Percentiles rank a stretch among this genome's conserved stretches.
Evolutionary conservation across 257 asterid genomes (phyloP).

Genomic region (Jacaranda copaia): DNA sequence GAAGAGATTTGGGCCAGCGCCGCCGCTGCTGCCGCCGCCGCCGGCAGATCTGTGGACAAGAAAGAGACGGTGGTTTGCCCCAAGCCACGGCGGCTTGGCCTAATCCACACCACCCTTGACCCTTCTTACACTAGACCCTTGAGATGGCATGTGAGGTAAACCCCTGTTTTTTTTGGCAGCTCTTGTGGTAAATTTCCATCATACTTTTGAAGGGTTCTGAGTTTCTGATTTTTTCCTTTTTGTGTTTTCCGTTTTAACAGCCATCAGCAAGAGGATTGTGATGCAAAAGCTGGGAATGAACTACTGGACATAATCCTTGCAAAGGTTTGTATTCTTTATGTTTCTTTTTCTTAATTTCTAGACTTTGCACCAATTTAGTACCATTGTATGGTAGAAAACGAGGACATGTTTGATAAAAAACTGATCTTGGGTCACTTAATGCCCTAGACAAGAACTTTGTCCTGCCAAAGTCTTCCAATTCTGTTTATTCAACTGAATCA

Average conservation of each 20-base stretch:
- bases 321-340: conserved; percentile 52
- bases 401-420: no score
- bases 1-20: conserved; percentile 71
- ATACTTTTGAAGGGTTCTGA: not conserved
- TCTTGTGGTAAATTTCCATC: not conserved
- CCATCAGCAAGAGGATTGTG: conserved; percentile 80
- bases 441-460: not conserved
- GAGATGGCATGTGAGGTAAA: conserved; percentile 78
- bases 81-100: conserved; percentile 81
- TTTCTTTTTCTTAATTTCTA: not conserved
- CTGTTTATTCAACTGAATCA: not conserved
- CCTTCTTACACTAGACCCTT: conserved; percentile 52
- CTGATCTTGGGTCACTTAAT: no score
- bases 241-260: conserved; percentile 39
- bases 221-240: not conserved
- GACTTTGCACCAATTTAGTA: not conserved
- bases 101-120: conserved; percentile 57
- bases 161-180: not conserved
- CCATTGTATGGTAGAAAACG: no score
- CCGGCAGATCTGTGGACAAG: conserved; percentile 53
- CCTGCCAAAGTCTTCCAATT: not conserved
- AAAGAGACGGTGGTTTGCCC: conserved; percentile 85
- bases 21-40: conserved; percentile 29
- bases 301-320: conserved; percentile 84
- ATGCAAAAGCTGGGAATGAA: conserved; percentile 86